These are phyloP conservation scores for Trichoderma erinaceum DNA, from an alignment of 495 filamentous ascomycete species.

Conservation along the genomic window DNA sequence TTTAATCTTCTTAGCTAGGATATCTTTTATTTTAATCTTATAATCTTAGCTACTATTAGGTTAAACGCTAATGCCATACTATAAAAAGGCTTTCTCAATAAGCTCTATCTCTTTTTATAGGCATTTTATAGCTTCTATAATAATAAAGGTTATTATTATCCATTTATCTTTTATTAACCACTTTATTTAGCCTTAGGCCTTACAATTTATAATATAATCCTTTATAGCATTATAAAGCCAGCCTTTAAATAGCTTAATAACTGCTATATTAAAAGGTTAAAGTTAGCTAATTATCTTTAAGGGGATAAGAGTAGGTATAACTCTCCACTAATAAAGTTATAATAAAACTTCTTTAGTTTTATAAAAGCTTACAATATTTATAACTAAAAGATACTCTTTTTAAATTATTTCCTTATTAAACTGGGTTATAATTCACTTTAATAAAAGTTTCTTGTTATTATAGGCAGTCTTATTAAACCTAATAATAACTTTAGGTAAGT, in stretches of 20 bases:
- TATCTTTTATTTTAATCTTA: background rate
- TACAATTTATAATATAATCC: background rate
- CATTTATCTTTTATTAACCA: background rate
- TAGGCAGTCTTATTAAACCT: slow-evolving; percentile 1
- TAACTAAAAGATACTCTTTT: background rate
- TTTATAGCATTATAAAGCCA: background rate
- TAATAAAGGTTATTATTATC: background rate
- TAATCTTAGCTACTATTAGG: slow-evolving; percentile 8
- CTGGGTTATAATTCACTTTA: background rate
- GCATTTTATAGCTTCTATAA: background rate
- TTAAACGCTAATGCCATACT: background rate
- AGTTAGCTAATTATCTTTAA: slow-evolving; percentile 9
- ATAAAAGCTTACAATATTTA: no score
- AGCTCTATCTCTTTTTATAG: background rate
- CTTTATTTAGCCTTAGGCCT: background rate
- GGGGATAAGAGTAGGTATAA: background rate
- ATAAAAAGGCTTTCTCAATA: slow-evolving; percentile 8
- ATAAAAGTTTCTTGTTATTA: background rate
- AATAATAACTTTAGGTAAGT: background rate
- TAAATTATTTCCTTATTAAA: background rate
- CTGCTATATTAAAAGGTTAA: background rate
- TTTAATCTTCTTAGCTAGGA: background rate
- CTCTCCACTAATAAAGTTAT: no score
- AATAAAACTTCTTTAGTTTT: no score
- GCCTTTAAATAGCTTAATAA: background rate